Conservation (phyloP, 176 grass and related monocot species). For the Paspalum vaginatum region DNA sequence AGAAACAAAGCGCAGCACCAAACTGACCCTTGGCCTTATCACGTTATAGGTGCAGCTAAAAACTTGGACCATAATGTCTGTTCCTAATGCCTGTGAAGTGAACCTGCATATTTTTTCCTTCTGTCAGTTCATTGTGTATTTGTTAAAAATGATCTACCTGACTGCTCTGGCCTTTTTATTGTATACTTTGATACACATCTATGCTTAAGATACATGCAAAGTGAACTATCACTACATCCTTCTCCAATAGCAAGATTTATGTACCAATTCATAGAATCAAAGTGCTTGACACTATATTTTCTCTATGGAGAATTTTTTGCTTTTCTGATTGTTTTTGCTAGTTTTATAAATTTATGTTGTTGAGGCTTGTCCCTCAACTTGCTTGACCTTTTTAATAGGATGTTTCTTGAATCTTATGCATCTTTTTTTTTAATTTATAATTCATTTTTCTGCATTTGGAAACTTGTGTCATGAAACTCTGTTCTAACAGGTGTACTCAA, state of each 20-base stretch:
- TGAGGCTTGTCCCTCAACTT: slow-evolving; percentile 5
- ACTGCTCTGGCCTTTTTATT: neutral
- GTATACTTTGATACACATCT: slow-evolving; percentile 31
- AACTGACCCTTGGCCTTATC: neutral
- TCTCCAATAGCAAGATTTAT: neutral
- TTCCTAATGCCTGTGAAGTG: slow-evolving; percentile 26
- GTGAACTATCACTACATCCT: neutral
- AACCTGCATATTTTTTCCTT: neutral
- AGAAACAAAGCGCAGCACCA: neutral
- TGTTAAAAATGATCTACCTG: neutral
- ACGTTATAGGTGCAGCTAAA: neutral
- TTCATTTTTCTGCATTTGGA: slow-evolving; percentile 12
- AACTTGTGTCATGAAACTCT: slow-evolving; percentile 20
- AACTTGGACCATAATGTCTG: neutral
- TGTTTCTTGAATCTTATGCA: neutral
- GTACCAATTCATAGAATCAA: slow-evolving; percentile 8
- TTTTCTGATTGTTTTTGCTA: neutral
- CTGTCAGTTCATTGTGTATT: neutral
- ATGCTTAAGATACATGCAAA: neutral
- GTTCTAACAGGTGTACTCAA: slow-evolving; percentile 85
- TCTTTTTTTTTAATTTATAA: neutral
- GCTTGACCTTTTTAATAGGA: neutral
- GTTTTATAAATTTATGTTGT: neutral
- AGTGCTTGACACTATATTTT: neutral
- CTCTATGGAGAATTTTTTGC: slow-evolving; percentile 1